Conservation (phyloP, 306 rosid species). For the Dalbergia cochinchinensis region DNA sequence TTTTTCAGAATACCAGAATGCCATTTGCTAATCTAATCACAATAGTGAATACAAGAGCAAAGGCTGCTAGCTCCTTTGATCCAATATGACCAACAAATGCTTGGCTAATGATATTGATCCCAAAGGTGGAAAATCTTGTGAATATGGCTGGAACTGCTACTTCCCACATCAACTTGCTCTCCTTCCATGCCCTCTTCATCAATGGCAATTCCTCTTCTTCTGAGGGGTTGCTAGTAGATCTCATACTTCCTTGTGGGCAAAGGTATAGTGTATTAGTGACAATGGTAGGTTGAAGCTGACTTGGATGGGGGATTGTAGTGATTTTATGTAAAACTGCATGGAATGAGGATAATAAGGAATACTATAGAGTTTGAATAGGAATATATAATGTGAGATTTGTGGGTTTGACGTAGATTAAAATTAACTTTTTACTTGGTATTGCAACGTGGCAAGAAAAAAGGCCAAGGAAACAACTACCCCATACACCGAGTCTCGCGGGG, state of each 20-base stretch:
- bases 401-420: not conserved
- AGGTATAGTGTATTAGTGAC: not conserved
- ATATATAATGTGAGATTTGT: not conserved
- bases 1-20: constrained; percentile 44
- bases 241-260: no score
- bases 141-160: constrained; percentile 62
- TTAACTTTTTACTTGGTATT: no score
- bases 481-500: no score
- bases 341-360: not conserved
- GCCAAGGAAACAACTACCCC: no score
- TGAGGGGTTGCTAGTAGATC: not conserved
- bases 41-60: constrained; percentile 53
- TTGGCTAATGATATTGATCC: constrained; percentile 56
- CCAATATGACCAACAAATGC: constrained; percentile 61
- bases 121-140: constrained; percentile 52
- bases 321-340: no score
- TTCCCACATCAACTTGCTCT: constrained; percentile 56
- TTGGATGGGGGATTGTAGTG: not conserved
- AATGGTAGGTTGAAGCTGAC: no score
- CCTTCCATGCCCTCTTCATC: constrained; percentile 49
- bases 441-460: no score
- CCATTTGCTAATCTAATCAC: constrained; percentile 57
- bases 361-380: not conserved
- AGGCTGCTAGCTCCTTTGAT: constrained; percentile 58
- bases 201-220: constrained; percentile 31